Percentiles rank a stretch among this genome's conserved stretches.
Conservation (phyloP, 2,329 filamentous ascomycete genomes). For the Aspergillus sp. region DNA sequence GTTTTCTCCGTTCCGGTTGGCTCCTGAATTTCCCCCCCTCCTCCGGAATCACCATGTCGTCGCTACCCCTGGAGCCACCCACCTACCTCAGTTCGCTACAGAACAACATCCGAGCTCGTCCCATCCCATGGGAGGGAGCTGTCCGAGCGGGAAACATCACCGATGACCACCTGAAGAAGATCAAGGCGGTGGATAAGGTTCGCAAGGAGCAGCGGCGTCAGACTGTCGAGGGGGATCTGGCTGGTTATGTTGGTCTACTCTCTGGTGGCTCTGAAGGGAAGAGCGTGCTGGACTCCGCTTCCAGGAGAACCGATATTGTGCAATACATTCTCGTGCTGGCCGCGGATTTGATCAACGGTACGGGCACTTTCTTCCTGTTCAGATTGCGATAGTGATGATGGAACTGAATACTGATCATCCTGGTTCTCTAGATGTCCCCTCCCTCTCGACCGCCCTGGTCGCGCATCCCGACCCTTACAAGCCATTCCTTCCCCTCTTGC, state of each 20-base stretch:
- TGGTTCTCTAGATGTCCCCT: conserved; percentile 67
- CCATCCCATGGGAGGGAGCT: conserved; percentile 97
- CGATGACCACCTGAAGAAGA: conserved; percentile 90
- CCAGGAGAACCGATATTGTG: conserved; percentile 83
- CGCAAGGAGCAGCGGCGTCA: conserved; percentile 87
- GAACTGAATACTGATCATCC: neutral
- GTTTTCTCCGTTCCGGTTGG: conserved; percentile 15
- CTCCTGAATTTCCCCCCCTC: conserved; percentile 6
- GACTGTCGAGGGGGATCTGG: conserved; percentile 75
- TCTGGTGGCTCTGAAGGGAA: conserved; percentile 66
- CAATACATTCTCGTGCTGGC: conserved; percentile 93
- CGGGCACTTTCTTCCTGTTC: conserved; percentile 22
- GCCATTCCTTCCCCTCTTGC: conserved; percentile 81
- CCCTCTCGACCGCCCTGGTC: conserved; percentile 74
- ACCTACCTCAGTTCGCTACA: conserved; percentile 85
- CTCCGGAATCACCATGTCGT: conserved; percentile 24
- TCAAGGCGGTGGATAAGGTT: conserved; percentile 94
- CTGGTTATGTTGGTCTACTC: conserved; percentile 78
- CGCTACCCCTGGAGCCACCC: conserved; percentile 88
- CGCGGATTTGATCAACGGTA: conserved; percentile 83
- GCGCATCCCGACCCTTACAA: conserved; percentile 69
- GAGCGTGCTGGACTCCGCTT: conserved; percentile 81
- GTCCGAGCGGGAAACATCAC: conserved; percentile 91
- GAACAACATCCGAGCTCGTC: conserved; percentile 93
- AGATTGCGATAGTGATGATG: neutral